A percentile compares a stretch with the other conserved stretches of the same genome.
Evolutionary conservation across 2,329 filamentous ascomycete species (phyloP).

Genomic region (Plectosphaerella cucumerina): DNA sequence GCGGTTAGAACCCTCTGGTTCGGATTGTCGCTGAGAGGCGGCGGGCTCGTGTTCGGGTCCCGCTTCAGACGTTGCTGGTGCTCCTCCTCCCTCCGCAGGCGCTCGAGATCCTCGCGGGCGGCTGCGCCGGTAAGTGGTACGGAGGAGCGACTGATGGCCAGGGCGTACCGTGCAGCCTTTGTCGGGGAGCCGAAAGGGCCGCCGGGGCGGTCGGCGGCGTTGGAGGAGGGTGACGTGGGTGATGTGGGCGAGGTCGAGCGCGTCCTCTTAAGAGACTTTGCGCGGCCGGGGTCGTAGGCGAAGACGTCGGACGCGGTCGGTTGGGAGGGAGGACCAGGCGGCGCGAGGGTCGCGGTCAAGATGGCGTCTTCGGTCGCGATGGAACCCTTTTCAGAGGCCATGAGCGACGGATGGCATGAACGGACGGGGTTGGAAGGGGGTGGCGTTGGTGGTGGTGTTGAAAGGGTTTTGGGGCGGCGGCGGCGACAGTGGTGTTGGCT

Average conservation of each 20-base stretch:
- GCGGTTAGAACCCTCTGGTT: constrained; percentile 49
- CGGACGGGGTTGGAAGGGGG: neutral
- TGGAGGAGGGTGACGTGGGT: constrained; percentile 19
- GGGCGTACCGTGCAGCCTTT: constrained; percentile 48
- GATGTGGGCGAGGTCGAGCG: constrained; percentile 38
- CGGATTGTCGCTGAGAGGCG: constrained; percentile 47
- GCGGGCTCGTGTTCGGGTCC: constrained; percentile 19
- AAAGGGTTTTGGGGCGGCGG: too few species aligned
- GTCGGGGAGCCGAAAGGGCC: constrained; percentile 37
- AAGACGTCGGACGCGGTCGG: constrained; percentile 35
- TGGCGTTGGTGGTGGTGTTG: too few species aligned
- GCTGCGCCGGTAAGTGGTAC: constrained; percentile 48
- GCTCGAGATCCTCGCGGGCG: constrained; percentile 49
- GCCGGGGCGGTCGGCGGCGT: constrained; percentile 11
- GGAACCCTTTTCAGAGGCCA: constrained; percentile 51
- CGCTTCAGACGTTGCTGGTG: constrained; percentile 16
- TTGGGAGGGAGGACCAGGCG: constrained; percentile 26
- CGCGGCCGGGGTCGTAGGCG: constrained; percentile 30
- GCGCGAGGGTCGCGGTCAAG: constrained; percentile 27
- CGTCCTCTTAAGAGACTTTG: constrained; percentile 36
- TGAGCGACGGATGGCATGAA: constrained; percentile 22
- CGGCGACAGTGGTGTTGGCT: too few species aligned
- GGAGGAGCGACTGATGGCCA: constrained; percentile 38
- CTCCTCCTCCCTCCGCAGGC: constrained; percentile 35
- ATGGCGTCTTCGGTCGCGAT: constrained; percentile 48